Conservation (phyloP, 345 rosid species). For the Limnanthes douglasii region DNA sequence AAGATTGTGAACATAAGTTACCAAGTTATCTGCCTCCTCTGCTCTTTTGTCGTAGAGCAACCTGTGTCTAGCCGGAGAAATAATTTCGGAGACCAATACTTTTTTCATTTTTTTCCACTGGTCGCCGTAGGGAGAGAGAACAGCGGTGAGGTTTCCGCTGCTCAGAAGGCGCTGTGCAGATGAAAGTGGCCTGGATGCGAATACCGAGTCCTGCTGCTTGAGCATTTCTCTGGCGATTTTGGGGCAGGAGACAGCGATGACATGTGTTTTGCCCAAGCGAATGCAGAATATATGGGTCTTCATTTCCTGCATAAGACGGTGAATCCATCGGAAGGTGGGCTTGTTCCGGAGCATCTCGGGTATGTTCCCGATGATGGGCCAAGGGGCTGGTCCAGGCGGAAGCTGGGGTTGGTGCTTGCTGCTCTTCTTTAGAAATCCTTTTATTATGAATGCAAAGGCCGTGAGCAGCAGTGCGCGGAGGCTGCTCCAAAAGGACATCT, state of each 20-base stretch:
- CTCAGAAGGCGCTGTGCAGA: neutral
- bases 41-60: slow-evolving; percentile 14
- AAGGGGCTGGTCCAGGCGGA: slow-evolving; percentile 2
- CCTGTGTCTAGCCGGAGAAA: neutral
- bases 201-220: slow-evolving; percentile 8
- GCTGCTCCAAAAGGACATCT: too few species aligned
- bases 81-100: slow-evolving; percentile 5
- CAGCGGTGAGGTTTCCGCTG: slow-evolving; percentile 3
- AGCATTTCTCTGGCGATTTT: slow-evolving; percentile 13
- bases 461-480: too few species aligned
- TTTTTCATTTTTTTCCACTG: slow-evolving; percentile 20
- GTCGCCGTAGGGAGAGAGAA: slow-evolving; percentile 5
- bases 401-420: too few species aligned
- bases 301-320: slow-evolving; percentile 7
- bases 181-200: slow-evolving; percentile 7
- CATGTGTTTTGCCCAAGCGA: slow-evolving; percentile 8
- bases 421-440: too few species aligned
- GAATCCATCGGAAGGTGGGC: slow-evolving; percentile 11
- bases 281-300: slow-evolving; percentile 10
- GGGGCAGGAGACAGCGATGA: slow-evolving; percentile 7
- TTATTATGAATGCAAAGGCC: too few species aligned
- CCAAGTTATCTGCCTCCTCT: slow-evolving; percentile 18
- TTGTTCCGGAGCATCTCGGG: slow-evolving; percentile 2
- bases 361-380: slow-evolving; percentile 11
- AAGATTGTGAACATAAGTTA: slow-evolving; percentile 11